Evolutionary conservation across 441 rosid species (phyloP).

Genomic region (Croton laevigatus): DNA sequence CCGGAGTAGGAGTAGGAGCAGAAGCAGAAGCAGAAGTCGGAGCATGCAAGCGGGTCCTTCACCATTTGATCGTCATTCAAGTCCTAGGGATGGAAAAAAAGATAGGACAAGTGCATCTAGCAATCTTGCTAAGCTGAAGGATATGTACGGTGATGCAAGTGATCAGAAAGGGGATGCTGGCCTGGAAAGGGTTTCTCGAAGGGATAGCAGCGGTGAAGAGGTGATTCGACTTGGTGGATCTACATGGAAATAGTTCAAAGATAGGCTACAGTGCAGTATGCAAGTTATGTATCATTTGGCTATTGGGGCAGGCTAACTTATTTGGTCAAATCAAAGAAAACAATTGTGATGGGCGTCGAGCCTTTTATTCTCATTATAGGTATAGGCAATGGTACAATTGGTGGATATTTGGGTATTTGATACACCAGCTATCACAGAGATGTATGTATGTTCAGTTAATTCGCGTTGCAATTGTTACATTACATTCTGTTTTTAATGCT

Average conservation of each 20-base stretch:
- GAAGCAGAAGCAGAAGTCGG: conserved; percentile 68
- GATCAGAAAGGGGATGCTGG: conserved; percentile 48
- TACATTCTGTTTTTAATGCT: background rate
- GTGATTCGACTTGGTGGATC: conserved; percentile 92
- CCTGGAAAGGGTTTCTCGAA: conserved; percentile 45
- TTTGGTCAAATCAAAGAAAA: background rate
- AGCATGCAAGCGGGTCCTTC: conserved; percentile 49
- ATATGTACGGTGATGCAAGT: conserved; percentile 70
- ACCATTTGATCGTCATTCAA: conserved; percentile 45
- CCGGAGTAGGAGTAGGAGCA: conserved; percentile 53
- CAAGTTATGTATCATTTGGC: conserved; percentile 2
- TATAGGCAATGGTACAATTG: background rate
- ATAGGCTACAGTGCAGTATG: background rate
- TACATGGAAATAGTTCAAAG: conserved; percentile 56
- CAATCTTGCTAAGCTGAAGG: conserved; percentile 90
- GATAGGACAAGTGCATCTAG: conserved; percentile 50
- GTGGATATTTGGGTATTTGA: background rate
- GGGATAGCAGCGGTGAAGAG: conserved; percentile 73
- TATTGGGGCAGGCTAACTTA: background rate
- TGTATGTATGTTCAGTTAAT: background rate
- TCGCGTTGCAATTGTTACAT: background rate
- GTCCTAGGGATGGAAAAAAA: conserved; percentile 56
- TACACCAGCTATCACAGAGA: background rate
- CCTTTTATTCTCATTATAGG: background rate
- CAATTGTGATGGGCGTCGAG: background rate